Base-by-base conservation (phyloP, 2,329 filamentous ascomycete species). In the Penicillium hesseltinei region DNA sequence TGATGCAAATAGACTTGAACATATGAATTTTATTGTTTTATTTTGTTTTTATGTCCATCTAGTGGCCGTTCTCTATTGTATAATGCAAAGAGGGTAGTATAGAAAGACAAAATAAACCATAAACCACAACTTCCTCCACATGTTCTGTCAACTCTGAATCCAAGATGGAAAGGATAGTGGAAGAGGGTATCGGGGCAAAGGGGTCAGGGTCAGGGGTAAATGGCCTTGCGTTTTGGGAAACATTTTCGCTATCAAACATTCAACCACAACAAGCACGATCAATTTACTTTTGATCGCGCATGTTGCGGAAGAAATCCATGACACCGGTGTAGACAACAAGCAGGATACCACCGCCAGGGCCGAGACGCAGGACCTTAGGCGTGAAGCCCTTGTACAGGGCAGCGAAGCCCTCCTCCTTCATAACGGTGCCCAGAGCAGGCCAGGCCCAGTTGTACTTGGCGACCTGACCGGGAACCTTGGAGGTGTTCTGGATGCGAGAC, bases 401-500 rank as follows among this genome's bases (percentile, higher is more conserved):
- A 47, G 77, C 78, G 73, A 96, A 93, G 5, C 94, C 94, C 78
- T 99, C 94, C 79, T 99, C 94, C 78, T 86, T 91, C 78, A 91
- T 87, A 59, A 99, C 91, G 8, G 90, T 94, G 56, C 84, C 88
- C 50, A 97, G 81, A 23, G 91, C 87, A 46, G 91, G 90, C 85
- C 88, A 96, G 33, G 94, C 94, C 94, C 94, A 99, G 84, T 97
- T 97, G 82, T 99, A 99, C 84, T 99, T 99, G 72, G 90, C 90
- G 23, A 86, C 78, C 53, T 84, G 81, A 5, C 94, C 94, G n/a
- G 89, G 75, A 39, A 96, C 80, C 81, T 90, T 93, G 65, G 90
- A 83, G 55, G 86, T 91, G 80, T 99, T 99, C 78, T 99, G 94
- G 66, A 99, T 99, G 62, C 94, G 88, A 65, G 90, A 95, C 85